These are phyloP conservation scores for Suhomyces wounanorum DNA, from an alignment of 1,139 yeast species.

Conservation along the genomic window DNA sequence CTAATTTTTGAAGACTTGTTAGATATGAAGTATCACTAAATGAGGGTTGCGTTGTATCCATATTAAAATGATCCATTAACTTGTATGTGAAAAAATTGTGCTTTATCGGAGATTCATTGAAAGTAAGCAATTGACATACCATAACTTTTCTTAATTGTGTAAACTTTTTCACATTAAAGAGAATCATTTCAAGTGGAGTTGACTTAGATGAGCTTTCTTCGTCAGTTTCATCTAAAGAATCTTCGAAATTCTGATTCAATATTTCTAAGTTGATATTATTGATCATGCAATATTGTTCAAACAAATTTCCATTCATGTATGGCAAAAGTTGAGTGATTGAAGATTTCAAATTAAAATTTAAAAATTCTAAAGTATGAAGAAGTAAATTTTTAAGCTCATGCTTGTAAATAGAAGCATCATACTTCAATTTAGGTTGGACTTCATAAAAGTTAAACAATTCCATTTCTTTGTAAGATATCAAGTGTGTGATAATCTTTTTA, in stretches of 20 bases:
- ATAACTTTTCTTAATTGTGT: constrained; percentile 42
- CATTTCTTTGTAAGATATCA: constrained; percentile 37
- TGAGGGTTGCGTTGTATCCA: constrained; percentile 7
- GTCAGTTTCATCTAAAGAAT: constrained; percentile 15
- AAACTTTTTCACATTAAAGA: constrained; percentile 29
- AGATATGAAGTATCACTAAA: constrained; percentile 3
- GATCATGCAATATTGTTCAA: constrained; percentile 45
- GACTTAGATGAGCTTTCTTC: constrained; percentile 4
- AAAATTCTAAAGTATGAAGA: constrained; percentile 25
- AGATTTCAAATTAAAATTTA: constrained; percentile 31
- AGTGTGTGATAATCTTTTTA: constrained; percentile 36
- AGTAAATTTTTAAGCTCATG: constrained; percentile 11
- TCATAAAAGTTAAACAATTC: constrained; percentile 27
- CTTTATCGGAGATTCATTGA: constrained; percentile 31
- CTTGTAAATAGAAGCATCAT: constrained; percentile 5
- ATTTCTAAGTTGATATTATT: constrained; percentile 33
- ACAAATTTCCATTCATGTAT: constrained; percentile 37
- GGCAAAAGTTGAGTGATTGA: constrained; percentile 39
- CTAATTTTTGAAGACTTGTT: constrained; percentile 21
- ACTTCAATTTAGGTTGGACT: background rate
- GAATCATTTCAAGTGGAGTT: constrained; percentile 19
- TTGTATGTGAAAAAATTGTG: constrained; percentile 35
- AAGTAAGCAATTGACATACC: constrained; percentile 42
- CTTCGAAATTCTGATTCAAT: constrained; percentile 14
- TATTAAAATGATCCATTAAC: constrained; percentile 22